Evolutionary conservation across 805 yeast species (phyloP), one percentile per base, ranked within the genome.

Genomic region (Candida silvatica): DNA sequence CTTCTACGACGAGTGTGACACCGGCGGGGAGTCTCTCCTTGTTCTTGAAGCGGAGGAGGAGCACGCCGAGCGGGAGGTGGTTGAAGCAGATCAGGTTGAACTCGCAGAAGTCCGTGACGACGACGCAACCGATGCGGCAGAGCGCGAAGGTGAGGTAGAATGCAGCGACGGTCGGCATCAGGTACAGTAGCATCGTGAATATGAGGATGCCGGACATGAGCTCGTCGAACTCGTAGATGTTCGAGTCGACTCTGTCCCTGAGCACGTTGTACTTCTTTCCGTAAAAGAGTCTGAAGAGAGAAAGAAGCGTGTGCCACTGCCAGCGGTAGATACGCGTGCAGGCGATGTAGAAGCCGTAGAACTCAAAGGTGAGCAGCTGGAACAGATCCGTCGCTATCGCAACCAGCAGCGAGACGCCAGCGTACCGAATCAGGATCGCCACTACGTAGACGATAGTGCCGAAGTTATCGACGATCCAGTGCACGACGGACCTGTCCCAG

Each of bases 211-310:
- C 98, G 51, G 90, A 60, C 32, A 94, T 61, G 37, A 90, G 64
- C 49, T 88, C 95, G 52, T 88, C 96, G 17, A 90, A 62, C 40
- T 83, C 90, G 54, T 83, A 90, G 52, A 80, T 74, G 42, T 87
- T 77, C 18, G 78, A 75, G 54, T 92, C 99, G 22, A 87, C 76
- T 63, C 98, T 77, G 37, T 83, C 68, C 45, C 97, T 71, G 48
- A 92, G 61, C 3, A 80, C 76, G 50, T 92, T 92, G 45, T 76
- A 80, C 56, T 88, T 87, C 56, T 81, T 82, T 1, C 99, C 99
- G 37, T 90, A 69, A 47, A 92, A 90, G 29, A 94, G 62, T 43
- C 86, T 79, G 58, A 84, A 83, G 37, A 92, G 64, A 9, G 96
- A 84, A 34, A 64, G 62, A 40, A 92, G 56, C 6, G 79, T 69